A percentile compares a stretch with the other conserved stretches of the same genome.
These are phyloP conservation scores for Symbiotaphrina buchneri DNA, from an alignment of 495 filamentous ascomycete species.

Conservation along the genomic window DNA sequence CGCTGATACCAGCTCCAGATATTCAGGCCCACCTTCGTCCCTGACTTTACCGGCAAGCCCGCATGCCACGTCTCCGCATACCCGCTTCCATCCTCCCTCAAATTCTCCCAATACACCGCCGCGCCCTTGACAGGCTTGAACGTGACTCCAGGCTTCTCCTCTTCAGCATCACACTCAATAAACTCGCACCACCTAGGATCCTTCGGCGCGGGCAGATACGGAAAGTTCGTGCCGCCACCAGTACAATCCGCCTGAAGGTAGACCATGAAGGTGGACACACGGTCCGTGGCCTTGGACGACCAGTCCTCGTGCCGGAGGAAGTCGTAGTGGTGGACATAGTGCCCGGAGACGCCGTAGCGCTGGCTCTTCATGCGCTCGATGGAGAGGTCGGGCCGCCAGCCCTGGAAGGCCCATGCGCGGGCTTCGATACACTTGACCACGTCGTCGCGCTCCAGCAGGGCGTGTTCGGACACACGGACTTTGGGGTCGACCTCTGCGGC, in stretches of 20 bases:
- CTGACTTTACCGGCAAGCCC: no score
- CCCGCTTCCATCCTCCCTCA: no score
- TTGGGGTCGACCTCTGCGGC: constrained; percentile 20
- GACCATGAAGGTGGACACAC: constrained; percentile 37
- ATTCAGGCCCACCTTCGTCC: no score
- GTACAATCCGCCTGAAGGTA: constrained; percentile 32
- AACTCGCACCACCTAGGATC: constrained; percentile 13
- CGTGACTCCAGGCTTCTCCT: constrained; percentile 12
- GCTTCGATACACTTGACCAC: constrained; percentile 44
- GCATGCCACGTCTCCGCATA: no score
- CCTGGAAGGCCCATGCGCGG: constrained; percentile 48
- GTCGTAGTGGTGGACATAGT: constrained; percentile 37
- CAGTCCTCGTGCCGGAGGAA: no score
- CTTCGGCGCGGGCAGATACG: constrained; percentile 18
- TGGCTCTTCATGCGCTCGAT: constrained; percentile 41
- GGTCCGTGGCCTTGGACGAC: constrained; percentile 17
- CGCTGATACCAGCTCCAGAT: no score
- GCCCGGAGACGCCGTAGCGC: constrained; percentile 30
- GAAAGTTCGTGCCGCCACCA: constrained; percentile 42
- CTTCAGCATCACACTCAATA: constrained; percentile 12
- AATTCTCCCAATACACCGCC: no score
- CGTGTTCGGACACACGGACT: constrained; percentile 32
- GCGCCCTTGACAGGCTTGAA: constrained; percentile 20
- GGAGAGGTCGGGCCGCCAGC: constrained; percentile 33
- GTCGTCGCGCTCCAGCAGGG: constrained; percentile 30